phyloP scores from a whole-genome alignment of 352 stramenopile genomes.

The Globisporangium perplexum region DNA sequence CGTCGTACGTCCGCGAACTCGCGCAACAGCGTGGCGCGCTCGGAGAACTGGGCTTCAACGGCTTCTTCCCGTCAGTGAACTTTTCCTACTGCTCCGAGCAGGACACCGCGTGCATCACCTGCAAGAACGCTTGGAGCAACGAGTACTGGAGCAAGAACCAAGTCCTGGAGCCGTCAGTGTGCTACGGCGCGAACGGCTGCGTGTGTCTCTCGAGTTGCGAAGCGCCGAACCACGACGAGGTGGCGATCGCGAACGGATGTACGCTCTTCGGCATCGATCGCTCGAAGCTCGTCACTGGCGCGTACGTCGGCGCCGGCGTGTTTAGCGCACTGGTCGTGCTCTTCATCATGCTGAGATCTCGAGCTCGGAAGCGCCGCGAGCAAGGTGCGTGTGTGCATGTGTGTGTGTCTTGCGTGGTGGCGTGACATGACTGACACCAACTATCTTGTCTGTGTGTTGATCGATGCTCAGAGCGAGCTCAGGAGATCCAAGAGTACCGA shows the following conservation, averaged over 20 bases:
- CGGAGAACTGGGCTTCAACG: slow-evolving; percentile 1
- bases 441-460: background rate
- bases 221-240: slow-evolving; percentile 7
- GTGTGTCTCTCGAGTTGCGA: slow-evolving; percentile 14
- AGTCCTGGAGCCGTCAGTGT: background rate
- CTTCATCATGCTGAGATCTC: background rate
- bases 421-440: background rate
- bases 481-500: background rate
- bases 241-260: slow-evolving; percentile 9
- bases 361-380: too few relatives aligned
- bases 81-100: slow-evolving; percentile 12
- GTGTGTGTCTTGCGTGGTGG: too few relatives aligned
- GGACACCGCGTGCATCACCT: slow-evolving; percentile 9
- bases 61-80: slow-evolving; percentile 14
- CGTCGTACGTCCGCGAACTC: slow-evolving; percentile 3
- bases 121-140: slow-evolving; percentile 7
- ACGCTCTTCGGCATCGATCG: slow-evolving; percentile 4
- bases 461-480: background rate
- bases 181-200: slow-evolving; percentile 6
- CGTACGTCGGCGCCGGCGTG: slow-evolving; percentile 5
- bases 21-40: background rate
- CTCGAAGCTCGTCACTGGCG: slow-evolving; percentile 3
- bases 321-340: slow-evolving; percentile 1
- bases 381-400: background rate
- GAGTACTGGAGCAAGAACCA: slow-evolving; percentile 6